Evolutionary conservation across 2,329 filamentous ascomycete species (phyloP), one percentile per base, ranked within the genome.

Genomic region (Beauveria bassiana): DNA sequence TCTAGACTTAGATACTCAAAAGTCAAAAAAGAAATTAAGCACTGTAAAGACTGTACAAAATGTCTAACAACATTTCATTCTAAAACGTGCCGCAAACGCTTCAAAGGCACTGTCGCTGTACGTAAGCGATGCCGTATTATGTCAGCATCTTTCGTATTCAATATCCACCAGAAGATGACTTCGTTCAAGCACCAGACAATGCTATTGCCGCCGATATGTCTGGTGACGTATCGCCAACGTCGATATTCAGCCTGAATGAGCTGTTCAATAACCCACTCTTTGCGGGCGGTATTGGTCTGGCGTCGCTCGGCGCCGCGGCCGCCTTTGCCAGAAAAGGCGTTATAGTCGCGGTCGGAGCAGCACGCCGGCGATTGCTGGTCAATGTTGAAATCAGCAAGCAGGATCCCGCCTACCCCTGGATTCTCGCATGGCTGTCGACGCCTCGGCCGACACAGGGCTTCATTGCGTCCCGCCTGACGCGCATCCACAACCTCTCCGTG

Each of bases 341-440:
- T 63, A 84, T 93, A 63, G 80, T 86, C 68, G 86, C 86, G 60
- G 86, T 88, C n/a, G 83, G 84, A 49, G 81, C 96, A 61, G 77
- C 96, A 62, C 89, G 91, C 55, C 87, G 89, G 59, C 90, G 93
- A 54, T 86, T 99, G 77, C 86, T 99, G 34, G 91, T 98, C 68
- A 92, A 97, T 69, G 86, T 99, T 69, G 95, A 99, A 75, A 96
- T 99, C 74, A 93, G 90, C 73, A 90, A 91, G 71, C 90, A 93
- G 69, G 95, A 99, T 75, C 86, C 91, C 50, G 93, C 93, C 1
- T 99, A 98, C 72, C 87, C 87, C 46, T 98, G 93, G 93, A 86
- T 99, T 47, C 81, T 99, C 10, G 88, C 93, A 66, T 99, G 95
- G 93, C 89, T 99, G 73, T 93, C 92, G 7, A 83, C 91, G 61